Conservation (phyloP, 2,329 filamentous ascomycete genomes). For the Cytospora paraplurivora region DNA sequence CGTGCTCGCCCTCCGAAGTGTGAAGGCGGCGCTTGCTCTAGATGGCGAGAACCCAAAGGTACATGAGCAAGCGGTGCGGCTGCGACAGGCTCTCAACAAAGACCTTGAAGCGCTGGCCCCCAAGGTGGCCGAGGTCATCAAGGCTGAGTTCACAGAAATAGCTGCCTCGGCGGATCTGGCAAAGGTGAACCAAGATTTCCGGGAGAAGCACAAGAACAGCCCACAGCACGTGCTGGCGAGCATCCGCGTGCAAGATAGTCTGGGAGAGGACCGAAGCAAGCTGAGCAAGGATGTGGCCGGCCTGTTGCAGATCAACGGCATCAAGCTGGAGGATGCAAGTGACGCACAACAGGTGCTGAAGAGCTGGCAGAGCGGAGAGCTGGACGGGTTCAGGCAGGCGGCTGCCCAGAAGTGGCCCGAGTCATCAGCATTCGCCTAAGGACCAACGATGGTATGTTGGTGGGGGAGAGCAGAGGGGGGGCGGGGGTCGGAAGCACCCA, state of each 20-base stretch:
- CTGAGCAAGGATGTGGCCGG: conserved; percentile 64
- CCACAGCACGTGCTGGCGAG: conserved; percentile 64
- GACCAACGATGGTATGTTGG: conserved; percentile 29
- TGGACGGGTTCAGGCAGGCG: conserved; percentile 50
- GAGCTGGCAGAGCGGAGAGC: conserved; percentile 53
- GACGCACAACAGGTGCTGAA: conserved; percentile 46
- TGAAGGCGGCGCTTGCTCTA: conserved; percentile 71
- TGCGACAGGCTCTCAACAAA: conserved; percentile 64
- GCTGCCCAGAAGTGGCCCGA: conserved; percentile 54
- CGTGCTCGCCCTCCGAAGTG: conserved; percentile 81
- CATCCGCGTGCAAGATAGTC: conserved; percentile 58
- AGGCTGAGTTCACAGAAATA: conserved; percentile 65
- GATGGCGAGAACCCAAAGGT: conserved; percentile 70
- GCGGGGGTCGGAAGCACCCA: neutral
- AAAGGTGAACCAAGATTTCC: conserved; percentile 68
- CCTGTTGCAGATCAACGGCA: conserved; percentile 45
- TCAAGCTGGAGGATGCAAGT: conserved; percentile 44
- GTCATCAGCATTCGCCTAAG: conserved; percentile 46
- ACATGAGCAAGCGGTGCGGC: conserved; percentile 72
- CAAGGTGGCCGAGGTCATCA: conserved; percentile 70
- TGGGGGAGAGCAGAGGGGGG: neutral
- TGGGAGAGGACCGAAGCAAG: conserved; percentile 59
- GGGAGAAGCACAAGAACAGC: conserved; percentile 63
- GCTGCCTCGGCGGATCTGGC: conserved; percentile 60
- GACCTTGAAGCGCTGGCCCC: conserved; percentile 62